Evolutionary conservation across 2,329 filamentous ascomycete genomes (phyloP), one percentile per base, ranked within the genome.

Genomic region (Thielaviopsis ethacetica): DNA sequence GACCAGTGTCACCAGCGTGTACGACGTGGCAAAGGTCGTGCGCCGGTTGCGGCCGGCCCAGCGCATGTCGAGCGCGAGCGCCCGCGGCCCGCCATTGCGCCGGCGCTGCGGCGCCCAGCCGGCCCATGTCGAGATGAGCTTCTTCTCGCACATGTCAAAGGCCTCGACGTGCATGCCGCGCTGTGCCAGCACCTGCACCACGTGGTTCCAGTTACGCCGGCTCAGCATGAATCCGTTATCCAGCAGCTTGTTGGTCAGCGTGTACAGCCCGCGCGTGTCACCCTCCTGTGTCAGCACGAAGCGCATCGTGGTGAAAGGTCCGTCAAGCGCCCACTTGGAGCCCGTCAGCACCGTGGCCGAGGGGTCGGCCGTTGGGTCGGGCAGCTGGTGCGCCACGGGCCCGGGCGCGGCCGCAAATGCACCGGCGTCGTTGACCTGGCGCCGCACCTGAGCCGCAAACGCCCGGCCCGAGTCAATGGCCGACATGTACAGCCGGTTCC

Each of bases 141-240:
- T 80, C 26, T 76, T 71, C 72, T 97, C 91, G 67, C 87, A 91
- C 56, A 84, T 71, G 22, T 72, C 67, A 70, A 93, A 95, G 44
- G 90, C 90, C 21, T 84, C 75, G 54, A 80, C 71, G 65, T 79
- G 77, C 53, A 78, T 75, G 53, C 78, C 76, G 58, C 82, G 75
- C 15, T 75, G 72, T 24, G 82, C 80, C 27, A 96, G 80, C 56
- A 77, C 71, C 65, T 85, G 81, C 59, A 95, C 77, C 63, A 87
- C 83, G 56, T 79, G 76, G 67, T 95, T 93, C 89, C 89, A 95
- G 64, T 88, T 90, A 65, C 78, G 78, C 67, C 80, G 84, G 66
- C 88, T 84, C 60, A 96, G 71, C 27, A 74, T 72, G 72, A 91
- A 96, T 12, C 91, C 91, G 49, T 78, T 75, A 1, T 68, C 67